Percentiles rank a stretch among this genome's conserved stretches.
Conservation (phyloP, 2,329 filamentous ascomycete species). For the Emmonsiellopsis sp. region DNA sequence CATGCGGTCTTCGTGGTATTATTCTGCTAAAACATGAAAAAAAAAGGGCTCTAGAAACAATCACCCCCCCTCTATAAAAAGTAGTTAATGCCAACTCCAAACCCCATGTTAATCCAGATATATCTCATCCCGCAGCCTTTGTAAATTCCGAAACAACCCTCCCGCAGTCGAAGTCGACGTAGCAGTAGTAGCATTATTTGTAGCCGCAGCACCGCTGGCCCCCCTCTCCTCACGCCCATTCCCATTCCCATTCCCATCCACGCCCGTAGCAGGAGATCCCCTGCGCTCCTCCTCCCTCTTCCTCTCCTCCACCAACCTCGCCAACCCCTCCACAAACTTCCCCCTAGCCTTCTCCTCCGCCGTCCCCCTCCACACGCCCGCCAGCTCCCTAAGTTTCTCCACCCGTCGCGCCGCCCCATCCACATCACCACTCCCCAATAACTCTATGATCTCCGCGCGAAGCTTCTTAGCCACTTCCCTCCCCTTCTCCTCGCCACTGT, state of each 20-base stretch:
- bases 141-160: slow-evolving; percentile 44
- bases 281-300: slow-evolving; percentile 40
- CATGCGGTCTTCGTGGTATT: too few species aligned
- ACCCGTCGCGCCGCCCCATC: slow-evolving; percentile 58
- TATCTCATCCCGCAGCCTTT: slow-evolving; percentile 45
- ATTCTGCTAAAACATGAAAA: too few species aligned
- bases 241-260: slow-evolving; percentile 11
- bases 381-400: slow-evolving; percentile 65
- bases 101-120: slow-evolving; percentile 35
- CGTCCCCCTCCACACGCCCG: slow-evolving; percentile 87
- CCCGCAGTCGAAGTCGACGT: slow-evolving; percentile 29
- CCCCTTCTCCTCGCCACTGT: slow-evolving; percentile 72
- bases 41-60: too few species aligned
- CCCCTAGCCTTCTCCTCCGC: slow-evolving; percentile 79
- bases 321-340: slow-evolving; percentile 72
- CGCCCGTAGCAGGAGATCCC: slow-evolving; percentile 27
- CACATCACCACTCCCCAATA: slow-evolving; percentile 51
- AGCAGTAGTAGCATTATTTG: neutral
- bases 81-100: neutral
- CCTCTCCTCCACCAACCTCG: slow-evolving; percentile 72
- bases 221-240: neutral
- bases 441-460: slow-evolving; percentile 57
- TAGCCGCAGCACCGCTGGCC: neutral
- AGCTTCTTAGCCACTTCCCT: slow-evolving; percentile 66
- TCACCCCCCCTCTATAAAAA: too few species aligned